Evolutionary conservation across 192 early-diverging fungal genomes (phyloP).

Genomic region (Entomortierella chlamydospora): DNA sequence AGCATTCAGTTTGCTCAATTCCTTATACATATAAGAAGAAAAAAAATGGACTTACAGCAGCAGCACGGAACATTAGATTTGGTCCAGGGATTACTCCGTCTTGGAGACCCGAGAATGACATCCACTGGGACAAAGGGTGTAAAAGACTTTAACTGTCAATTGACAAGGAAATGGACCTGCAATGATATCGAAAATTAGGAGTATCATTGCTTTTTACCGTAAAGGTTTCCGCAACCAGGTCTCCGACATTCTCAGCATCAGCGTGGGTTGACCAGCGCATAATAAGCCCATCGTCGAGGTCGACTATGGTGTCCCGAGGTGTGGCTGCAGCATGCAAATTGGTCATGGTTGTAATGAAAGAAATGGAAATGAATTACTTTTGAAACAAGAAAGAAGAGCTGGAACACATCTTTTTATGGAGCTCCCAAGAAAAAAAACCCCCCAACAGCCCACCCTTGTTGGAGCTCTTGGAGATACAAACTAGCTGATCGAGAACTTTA

Average conservation of each 20-base stretch:
- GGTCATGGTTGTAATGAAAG: neutral
- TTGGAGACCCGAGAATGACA: neutral
- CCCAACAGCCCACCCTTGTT: no score
- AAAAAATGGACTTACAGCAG: constrained; percentile 13
- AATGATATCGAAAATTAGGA: no score
- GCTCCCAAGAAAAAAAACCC: no score
- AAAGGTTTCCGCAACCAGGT: constrained; percentile 17
- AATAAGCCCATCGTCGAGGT: constrained; percentile 34
- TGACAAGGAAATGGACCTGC: no score
- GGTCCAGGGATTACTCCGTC: constrained; percentile 7
- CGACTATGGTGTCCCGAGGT: constrained; percentile 1
- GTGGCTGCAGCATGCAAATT: constrained; percentile 3
- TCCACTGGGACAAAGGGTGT: neutral
- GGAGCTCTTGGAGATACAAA: no score
- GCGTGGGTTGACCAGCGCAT: constrained; percentile 43
- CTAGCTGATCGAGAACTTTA: no score
- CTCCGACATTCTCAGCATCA: constrained; percentile 7
- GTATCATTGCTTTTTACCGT: no score
- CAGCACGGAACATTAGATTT: neutral
- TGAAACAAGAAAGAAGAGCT: no score
- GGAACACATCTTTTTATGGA: no score
- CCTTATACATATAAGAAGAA: neutral
- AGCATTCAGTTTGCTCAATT: no score
- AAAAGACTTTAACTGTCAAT: neutral
- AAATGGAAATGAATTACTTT: no score